Evolutionary conservation across 2,329 filamentous ascomycete genomes (phyloP).

Genomic region (Neofusicoccum kwambonambiense): DNA sequence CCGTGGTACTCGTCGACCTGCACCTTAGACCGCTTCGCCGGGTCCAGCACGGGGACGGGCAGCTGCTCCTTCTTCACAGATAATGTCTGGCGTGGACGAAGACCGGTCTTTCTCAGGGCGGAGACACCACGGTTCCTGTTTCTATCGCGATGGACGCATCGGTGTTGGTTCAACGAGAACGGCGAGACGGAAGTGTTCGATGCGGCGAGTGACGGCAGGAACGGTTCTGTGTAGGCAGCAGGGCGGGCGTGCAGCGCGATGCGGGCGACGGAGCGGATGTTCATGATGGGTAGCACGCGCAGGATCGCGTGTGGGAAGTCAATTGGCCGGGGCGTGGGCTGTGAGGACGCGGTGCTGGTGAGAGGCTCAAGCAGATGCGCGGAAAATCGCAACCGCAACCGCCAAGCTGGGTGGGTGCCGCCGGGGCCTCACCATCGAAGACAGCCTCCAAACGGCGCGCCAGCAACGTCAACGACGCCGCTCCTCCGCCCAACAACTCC

Average conservation of each 20-base stretch:
- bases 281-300: conserved; percentile 7
- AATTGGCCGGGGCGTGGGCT: conserved; percentile 5
- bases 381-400: conserved; percentile 8
- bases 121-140: conserved; percentile 81
- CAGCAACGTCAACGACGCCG: conserved; percentile 6
- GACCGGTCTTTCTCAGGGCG: conserved; percentile 71
- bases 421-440: conserved; percentile 8
- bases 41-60: conserved; percentile 67
- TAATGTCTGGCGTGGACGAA: conserved; percentile 64
- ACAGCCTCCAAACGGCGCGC: background rate
- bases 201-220: conserved; percentile 15
- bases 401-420: background rate
- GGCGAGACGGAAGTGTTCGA: conserved; percentile 49
- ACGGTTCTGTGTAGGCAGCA: background rate
- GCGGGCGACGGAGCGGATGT: conserved; percentile 13
- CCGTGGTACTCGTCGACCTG: conserved; percentile 64
- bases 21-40: conserved; percentile 55
- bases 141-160: conserved; percentile 46
- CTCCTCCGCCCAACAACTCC: background rate
- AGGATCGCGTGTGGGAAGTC: background rate
- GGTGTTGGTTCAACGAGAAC: conserved; percentile 53
- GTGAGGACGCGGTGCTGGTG: background rate
- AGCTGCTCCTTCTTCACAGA: conserved; percentile 70
- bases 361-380: background rate
- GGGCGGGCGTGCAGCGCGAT: conserved; percentile 6